These are phyloP conservation scores for Starmerella sirachaensis DNA, from an alignment of 805 yeast genomes.

Conservation along the genomic window DNA sequence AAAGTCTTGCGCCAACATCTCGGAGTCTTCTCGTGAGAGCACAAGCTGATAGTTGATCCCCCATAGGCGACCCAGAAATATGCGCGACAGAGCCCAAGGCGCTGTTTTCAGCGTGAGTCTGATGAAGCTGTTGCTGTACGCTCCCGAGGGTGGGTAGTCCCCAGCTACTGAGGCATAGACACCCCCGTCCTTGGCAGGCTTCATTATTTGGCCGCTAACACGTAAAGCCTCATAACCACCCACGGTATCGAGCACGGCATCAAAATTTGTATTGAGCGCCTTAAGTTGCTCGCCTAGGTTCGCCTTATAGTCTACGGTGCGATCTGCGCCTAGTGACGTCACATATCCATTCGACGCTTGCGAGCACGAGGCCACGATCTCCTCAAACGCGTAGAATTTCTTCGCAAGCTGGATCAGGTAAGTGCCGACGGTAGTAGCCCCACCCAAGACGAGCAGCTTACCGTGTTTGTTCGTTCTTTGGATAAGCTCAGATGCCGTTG, in stretches of 20 bases:
- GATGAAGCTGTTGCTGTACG: background rate
- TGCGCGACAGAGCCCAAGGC: background rate
- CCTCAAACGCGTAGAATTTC: conserved; percentile 34
- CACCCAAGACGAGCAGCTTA: conserved; percentile 48
- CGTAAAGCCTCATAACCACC: conserved; percentile 45
- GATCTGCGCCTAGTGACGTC: conserved; percentile 42
- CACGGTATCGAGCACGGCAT: conserved; percentile 51
- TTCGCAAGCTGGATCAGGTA: conserved; percentile 47
- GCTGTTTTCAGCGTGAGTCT: background rate
- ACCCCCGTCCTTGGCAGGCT: conserved; percentile 17
- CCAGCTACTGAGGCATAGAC: conserved; percentile 2
- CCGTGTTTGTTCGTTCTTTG: conserved; percentile 12
- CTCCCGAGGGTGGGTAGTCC: background rate
- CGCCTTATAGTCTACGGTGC: conserved; percentile 28
- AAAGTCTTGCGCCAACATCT: background rate
- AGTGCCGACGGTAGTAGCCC: conserved; percentile 58
- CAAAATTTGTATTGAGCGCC: conserved; percentile 31
- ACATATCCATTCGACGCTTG: conserved; percentile 36
- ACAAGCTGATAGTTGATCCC: conserved; percentile 2
- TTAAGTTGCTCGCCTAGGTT: conserved; percentile 4
- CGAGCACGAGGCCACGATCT: conserved; percentile 49
- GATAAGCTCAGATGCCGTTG: conserved; percentile 45
- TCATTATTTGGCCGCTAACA: conserved; percentile 34
- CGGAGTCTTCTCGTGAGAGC: background rate
- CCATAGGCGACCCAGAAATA: background rate